Base-by-base conservation (phyloP, 2,329 filamentous ascomycete species). In the Waltergamsia citrina region DNA sequence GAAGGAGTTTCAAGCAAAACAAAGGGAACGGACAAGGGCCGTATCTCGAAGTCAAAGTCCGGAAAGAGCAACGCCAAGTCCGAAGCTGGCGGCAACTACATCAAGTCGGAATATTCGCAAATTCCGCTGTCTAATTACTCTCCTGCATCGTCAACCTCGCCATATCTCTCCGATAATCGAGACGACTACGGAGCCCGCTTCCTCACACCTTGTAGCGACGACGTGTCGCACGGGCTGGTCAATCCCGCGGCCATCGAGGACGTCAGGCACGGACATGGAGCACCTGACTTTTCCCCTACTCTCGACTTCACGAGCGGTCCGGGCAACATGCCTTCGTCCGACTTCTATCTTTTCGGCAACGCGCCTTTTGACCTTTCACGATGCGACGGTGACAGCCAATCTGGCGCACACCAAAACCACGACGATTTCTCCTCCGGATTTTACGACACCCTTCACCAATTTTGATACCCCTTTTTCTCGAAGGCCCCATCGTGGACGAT, bases 161-260 rank as follows among this genome's bases (percentile, higher is more conserved):
- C 54, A 16, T 58, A 57, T 50, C 38, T 54, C 34, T 39, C 51
- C 37, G 53, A 60, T 38, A 51, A 53, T 42, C 42, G 41, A 29
- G 52, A 57, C 30, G 56, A 59, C 33, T 54, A 59, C 24, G 51
- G 51, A 12, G 43, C 54, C 37, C 54, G 65, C 10, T 60, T 73
- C 19, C 61, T 72, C 38, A 74, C 71, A 0, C 71, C 71, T 2
- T 67, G 62, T 50, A 73, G 69, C 50, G 71, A 75, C 36, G 69
- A 73, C 42, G 53, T 56, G 52, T 2, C 44, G 10, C 17, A 22
- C 14, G 5, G 7, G 19, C 17, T 20, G 6, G 18, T 20, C 29
- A 32, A 32, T 19, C 29, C 16, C 7, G 16, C 10, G 9, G 29
- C 29, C 18, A 39, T 56, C 16, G 52, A 55, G 37, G 47, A 48